Evolutionary conservation across 371 early-diverging fungal species (phyloP).

Genomic region (Coemansia sp.): DNA sequence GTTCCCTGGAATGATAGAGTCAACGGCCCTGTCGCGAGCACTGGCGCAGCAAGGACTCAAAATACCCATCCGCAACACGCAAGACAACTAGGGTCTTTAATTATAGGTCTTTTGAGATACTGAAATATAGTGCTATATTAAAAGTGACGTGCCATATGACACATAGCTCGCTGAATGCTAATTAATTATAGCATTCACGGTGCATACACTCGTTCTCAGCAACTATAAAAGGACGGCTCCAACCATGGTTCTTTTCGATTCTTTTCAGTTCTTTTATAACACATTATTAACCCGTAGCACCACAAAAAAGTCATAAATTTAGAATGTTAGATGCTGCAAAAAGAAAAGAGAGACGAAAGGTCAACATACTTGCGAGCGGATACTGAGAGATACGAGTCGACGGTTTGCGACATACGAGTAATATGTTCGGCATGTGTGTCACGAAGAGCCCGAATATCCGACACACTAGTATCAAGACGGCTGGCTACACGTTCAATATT

Average conservation of each 20-base stretch:
- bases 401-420: conserved; percentile 50
- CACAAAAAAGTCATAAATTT: too few relatives aligned
- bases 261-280: too few relatives aligned
- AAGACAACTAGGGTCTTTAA: conserved; percentile 17
- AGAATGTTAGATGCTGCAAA: conserved; percentile 16
- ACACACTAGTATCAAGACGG: conserved; percentile 36
- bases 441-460: conserved; percentile 31
- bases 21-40: conserved; percentile 81
- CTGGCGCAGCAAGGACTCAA: conserved; percentile 93
- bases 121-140: too few relatives aligned
- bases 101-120: too few relatives aligned
- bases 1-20: conserved; percentile 91
- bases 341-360: conserved; percentile 57
- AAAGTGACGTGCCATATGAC: too few relatives aligned
- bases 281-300: too few relatives aligned
- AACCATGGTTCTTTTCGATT: too few relatives aligned
- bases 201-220: too few relatives aligned
- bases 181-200: too few relatives aligned
- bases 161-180: too few relatives aligned
- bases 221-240: too few relatives aligned
- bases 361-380: conserved; percentile 67
- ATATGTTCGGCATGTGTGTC: conserved; percentile 34
- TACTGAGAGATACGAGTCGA: conserved; percentile 61
- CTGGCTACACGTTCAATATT: conserved; percentile 49
- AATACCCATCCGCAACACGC: conserved; percentile 82